Evolutionary conservation across 805 yeast species (phyloP).

Genomic region (Candida ortonii): DNA sequence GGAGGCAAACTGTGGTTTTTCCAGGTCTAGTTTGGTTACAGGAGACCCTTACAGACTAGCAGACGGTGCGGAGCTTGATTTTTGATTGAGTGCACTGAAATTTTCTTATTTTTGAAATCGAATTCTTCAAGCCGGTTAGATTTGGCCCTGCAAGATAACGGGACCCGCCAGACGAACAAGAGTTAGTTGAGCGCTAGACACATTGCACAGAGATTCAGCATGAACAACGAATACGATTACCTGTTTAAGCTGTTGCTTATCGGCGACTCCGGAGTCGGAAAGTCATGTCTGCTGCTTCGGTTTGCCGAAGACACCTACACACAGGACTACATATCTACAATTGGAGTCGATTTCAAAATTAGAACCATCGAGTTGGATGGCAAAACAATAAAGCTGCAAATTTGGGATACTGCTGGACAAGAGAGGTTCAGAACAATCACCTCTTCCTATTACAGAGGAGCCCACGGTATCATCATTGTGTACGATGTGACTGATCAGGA

Average conservation of each 20-base stretch:
- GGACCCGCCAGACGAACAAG: background rate
- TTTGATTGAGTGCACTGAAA: no score
- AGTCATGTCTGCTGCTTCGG: constrained; percentile 89
- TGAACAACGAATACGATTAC: constrained; percentile 97
- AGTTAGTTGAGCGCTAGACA: background rate
- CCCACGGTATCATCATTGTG: constrained; percentile 96
- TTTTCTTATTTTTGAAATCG: no score
- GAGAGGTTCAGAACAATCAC: constrained; percentile 98
- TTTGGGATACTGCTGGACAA: constrained; percentile 99
- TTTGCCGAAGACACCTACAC: constrained; percentile 98
- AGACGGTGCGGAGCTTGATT: no score
- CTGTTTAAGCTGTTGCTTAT: constrained; percentile 90
- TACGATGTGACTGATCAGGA: constrained; percentile 98
- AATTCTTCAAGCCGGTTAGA: no score
- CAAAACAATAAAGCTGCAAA: constrained; percentile 93
- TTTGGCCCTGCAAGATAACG: no score
- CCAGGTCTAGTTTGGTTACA: no score
- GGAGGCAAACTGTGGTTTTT: no score
- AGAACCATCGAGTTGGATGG: constrained; percentile 93
- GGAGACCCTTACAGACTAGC: no score
- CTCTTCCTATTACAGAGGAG: constrained; percentile 96
- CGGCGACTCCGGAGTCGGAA: constrained; percentile 99
- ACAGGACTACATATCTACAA: constrained; percentile 94
- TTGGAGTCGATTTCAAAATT: constrained; percentile 93
- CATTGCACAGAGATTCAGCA: constrained; percentile 29